phyloP scores from a whole-genome alignment of 73 alveolate species.

The Stentor roeselii region DNA sequence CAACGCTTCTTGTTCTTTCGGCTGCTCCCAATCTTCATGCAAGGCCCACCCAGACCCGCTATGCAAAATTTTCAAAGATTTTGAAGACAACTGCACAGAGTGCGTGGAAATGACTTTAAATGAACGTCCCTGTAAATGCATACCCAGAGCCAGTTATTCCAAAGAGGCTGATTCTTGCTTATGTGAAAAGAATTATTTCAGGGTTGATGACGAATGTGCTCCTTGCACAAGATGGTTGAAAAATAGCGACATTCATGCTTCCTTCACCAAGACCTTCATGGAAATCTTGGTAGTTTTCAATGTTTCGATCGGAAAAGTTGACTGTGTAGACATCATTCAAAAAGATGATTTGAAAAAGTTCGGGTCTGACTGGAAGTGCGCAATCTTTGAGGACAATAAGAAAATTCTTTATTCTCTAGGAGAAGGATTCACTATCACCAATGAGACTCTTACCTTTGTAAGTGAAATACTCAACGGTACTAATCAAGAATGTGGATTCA shows the following conservation, averaged over 20 bases:
- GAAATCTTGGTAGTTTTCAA: background rate
- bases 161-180: too few species aligned
- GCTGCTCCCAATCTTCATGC: too few species aligned
- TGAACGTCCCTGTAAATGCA: too few species aligned
- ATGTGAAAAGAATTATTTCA: background rate
- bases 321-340: background rate
- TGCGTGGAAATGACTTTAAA: too few species aligned
- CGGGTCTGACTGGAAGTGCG: background rate
- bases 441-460: background rate
- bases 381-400: background rate
- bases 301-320: background rate
- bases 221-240: background rate
- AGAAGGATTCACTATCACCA: background rate
- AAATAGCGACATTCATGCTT: background rate
- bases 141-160: too few species aligned
- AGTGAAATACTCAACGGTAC: background rate
- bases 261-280: background rate
- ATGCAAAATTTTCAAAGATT: too few species aligned
- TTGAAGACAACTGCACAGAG: too few species aligned
- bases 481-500: background rate
- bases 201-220: background rate
- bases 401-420: background rate
- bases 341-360: background rate
- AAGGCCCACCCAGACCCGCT: too few species aligned
- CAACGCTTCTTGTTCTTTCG: too few species aligned